Conservation (phyloP, 1,284 basidiomycete species). For the Tremellales sp. region DNA sequence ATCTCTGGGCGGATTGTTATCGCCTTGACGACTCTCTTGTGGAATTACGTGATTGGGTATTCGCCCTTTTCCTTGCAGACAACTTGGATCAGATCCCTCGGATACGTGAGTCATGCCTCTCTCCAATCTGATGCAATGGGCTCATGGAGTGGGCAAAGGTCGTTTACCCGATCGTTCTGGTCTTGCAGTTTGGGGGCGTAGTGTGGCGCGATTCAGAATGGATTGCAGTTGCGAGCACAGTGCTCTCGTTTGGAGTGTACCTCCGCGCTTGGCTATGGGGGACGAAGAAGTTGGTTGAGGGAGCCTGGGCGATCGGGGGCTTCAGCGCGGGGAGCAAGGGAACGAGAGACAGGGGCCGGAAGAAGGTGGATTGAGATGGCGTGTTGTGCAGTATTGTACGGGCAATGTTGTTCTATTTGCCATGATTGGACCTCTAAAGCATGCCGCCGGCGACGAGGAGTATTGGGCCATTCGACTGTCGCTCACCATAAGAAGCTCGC, state of each 20-base stretch:
- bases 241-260: constrained; percentile 8
- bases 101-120: constrained; percentile 54
- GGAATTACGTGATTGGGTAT: constrained; percentile 80
- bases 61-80: constrained; percentile 50
- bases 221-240: too few species aligned
- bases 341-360: constrained; percentile 8
- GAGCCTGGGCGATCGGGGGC: constrained; percentile 19
- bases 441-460: too few species aligned
- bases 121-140: background rate
- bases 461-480: too few species aligned
- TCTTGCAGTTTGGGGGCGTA: too few species aligned
- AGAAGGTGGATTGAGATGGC: constrained; percentile 12
- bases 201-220: too few species aligned
- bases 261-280: constrained; percentile 15
- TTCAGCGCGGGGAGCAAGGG: background rate
- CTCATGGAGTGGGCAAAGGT: constrained; percentile 47
- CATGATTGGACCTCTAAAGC: too few species aligned
- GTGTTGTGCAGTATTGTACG: too few species aligned
- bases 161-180: constrained; percentile 63
- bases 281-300: constrained; percentile 18
- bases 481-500: too few species aligned
- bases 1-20: constrained; percentile 71
- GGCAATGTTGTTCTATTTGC: too few species aligned
- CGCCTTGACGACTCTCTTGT: constrained; percentile 61
- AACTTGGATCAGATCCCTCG: constrained; percentile 60